phyloP scores from a whole-genome alignment of 306 rosid genomes.

The Lithocarpus polystachyus region DNA sequence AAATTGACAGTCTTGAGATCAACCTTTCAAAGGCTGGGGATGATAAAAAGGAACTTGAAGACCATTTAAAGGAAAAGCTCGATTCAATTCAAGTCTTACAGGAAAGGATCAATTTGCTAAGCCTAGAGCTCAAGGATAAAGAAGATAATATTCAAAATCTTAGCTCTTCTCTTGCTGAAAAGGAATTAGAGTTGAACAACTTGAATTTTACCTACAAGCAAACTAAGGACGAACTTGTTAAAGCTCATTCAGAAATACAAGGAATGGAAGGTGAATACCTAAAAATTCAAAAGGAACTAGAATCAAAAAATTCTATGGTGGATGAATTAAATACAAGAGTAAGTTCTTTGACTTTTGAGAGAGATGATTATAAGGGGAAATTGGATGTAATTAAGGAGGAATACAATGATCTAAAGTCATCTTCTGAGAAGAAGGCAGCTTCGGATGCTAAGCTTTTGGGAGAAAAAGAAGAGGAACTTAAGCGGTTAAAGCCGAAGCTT shows the following conservation, averaged over 20 bases:
- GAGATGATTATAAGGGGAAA: constrained; percentile 44
- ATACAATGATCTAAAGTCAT: constrained; percentile 47
- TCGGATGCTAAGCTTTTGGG: constrained; percentile 50
- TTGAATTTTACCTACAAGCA: constrained; percentile 44
- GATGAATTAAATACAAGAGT: constrained; percentile 49
- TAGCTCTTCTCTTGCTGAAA: constrained; percentile 58
- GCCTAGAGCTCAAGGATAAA: constrained; percentile 53
- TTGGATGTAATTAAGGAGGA: constrained; percentile 40
- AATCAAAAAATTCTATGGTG: constrained; percentile 44
- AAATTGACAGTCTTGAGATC: constrained; percentile 41
- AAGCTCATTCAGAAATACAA: constrained; percentile 48
- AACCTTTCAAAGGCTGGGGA: constrained; percentile 31
- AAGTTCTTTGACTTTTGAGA: constrained; percentile 45
- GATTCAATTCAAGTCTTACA: constrained; percentile 31
- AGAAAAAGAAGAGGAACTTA: constrained; percentile 63
- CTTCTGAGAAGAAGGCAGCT: constrained; percentile 55
- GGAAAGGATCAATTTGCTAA: constrained; percentile 49
- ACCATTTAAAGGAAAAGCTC: constrained; percentile 31
- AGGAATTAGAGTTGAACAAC: constrained; percentile 61
- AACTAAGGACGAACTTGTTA: constrained; percentile 48
- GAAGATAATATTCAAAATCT: constrained; percentile 50
- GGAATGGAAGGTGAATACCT: constrained; percentile 53
- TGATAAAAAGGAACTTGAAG: constrained; percentile 53
- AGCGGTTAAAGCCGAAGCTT: constrained; percentile 49
- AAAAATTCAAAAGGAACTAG: constrained; percentile 50